Evolutionary conservation across 2,329 filamentous ascomycete species (phyloP), one percentile per base, ranked within the genome.

Genomic region (Paraconiothyrium brasiliense): DNA sequence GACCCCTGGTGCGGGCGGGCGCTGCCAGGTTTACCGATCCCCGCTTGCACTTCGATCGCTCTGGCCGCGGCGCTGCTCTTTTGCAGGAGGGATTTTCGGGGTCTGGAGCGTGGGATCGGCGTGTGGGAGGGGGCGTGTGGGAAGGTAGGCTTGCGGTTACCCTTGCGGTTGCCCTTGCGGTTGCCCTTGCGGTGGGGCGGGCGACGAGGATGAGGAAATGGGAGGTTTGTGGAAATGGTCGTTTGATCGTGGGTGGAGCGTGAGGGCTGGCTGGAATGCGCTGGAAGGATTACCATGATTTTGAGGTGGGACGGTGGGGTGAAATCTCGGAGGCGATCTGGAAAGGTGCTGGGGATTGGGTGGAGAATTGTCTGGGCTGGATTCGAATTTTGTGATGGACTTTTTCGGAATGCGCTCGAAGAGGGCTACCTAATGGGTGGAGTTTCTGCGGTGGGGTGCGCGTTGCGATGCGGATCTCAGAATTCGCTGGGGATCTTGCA

Each of bases 11-110:
- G 27, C 27, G 27, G 39, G 5, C 35, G 22, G 39, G 7, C n/a
- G 22, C 50, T 35, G 47, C 37, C 11, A 48, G 20, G 34, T 52
- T 9, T n/a, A 14, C 43, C 62, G 62, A 66, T 66, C 54, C 34
- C 47, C 64, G 58, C 61, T 54, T 51, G 47, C 52, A 4, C 11
- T 37, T 43, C 64, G 64, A 67, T 67, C 62, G 61, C 59, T 62
- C 35, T 43, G 35, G 37, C 37, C n/a, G 9, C 16, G 13, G 5
- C 32, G 4, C 50, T 1, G 34, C 13, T 14, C 16, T 30, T 10
- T 20, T 22, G 35, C 14, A 10, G 8, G 32, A 41, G 44, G 13
- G 55, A 52, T 58, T 37, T 43, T 52, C 56, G 51, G 27, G 58
- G 43, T 60, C 58, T 56, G 27, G 58, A 60, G 14, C n/a, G 8